A percentile compares a stretch with the other conserved stretches of the same genome.
Evolutionary conservation across 495 filamentous ascomycete genomes (phyloP).

Genomic region (Penicillium taxi): DNA sequence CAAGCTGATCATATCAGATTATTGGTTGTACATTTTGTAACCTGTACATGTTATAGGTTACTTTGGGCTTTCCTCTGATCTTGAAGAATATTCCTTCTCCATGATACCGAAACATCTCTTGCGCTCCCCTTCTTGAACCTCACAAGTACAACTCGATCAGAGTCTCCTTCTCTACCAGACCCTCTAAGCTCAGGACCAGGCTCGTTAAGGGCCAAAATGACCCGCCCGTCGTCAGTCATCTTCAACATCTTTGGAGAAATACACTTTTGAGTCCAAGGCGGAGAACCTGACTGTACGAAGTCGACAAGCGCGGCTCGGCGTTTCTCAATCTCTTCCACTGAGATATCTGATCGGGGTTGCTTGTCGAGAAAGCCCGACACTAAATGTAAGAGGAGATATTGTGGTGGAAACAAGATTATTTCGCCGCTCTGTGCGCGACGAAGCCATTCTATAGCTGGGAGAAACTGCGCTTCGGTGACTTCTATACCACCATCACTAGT

Average conservation of each 20-base stretch:
- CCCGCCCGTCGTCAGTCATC: slow-evolving; percentile 46
- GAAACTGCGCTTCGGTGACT: slow-evolving; percentile 72
- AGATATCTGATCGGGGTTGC: slow-evolving; percentile 22
- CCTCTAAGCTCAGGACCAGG: slow-evolving; percentile 64
- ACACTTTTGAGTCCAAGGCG: slow-evolving; percentile 67
- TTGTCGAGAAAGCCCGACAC: slow-evolving; percentile 54
- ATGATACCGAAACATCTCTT: slow-evolving; percentile 46
- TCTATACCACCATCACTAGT: slow-evolving; percentile 81
- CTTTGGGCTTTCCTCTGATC: slow-evolving; percentile 21
- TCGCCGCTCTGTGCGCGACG: slow-evolving; percentile 49
- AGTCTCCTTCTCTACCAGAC: slow-evolving; percentile 56
- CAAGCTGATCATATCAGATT: too few relatives aligned
- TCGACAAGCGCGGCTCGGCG: slow-evolving; percentile 44
- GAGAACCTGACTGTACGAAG: slow-evolving; percentile 51
- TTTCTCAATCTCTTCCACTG: slow-evolving; percentile 38
- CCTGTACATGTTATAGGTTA: slow-evolving; percentile 18
- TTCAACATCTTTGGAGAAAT: slow-evolving; percentile 62
- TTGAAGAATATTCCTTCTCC: slow-evolving; percentile 42
- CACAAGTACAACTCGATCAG: slow-evolving; percentile 65
- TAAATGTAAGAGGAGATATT: slow-evolving; percentile 68
- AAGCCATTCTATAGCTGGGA: slow-evolving; percentile 62
- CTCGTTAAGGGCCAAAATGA: slow-evolving; percentile 60
- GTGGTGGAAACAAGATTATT: slow-evolving; percentile 84
- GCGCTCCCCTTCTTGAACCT: slow-evolving; percentile 50
- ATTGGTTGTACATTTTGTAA: too few relatives aligned